phyloP scores from a whole-genome alignment of 2,329 filamentous ascomycete species.

The Xylaria sp. region DNA sequence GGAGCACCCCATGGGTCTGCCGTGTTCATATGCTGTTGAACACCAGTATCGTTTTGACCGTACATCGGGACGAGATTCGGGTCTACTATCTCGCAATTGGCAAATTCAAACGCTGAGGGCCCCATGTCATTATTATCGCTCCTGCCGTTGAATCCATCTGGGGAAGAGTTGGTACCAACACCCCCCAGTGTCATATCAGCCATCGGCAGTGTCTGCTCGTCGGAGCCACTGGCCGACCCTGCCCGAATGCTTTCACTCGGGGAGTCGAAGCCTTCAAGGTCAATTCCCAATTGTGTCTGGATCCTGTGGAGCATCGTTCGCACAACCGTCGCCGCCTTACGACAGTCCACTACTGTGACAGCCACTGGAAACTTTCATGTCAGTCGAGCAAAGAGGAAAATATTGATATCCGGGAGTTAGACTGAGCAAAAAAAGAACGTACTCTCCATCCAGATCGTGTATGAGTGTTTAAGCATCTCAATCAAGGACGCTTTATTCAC shows the following conservation, averaged over 20 bases:
- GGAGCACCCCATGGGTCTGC: constrained; percentile 34
- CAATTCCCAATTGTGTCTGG: constrained; percentile 33
- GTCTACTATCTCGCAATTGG: constrained; percentile 27
- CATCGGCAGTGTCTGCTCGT: constrained; percentile 25
- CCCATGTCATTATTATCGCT: constrained; percentile 18
- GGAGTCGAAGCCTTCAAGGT: constrained; percentile 7
- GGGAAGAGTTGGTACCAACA: not conserved
- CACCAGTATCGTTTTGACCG: not conserved
- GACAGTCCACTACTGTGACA: constrained; percentile 46
- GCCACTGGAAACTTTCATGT: constrained; percentile 40
- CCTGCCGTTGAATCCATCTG: constrained; percentile 8
- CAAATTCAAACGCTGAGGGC: constrained; percentile 19
- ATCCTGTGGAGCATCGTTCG: constrained; percentile 53
- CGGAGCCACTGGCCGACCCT: constrained; percentile 1
- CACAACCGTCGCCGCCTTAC: constrained; percentile 54
- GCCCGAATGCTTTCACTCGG: not conserved
- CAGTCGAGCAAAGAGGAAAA: constrained; percentile 6
- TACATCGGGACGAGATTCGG: constrained; percentile 15
- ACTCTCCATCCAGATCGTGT: constrained; percentile 50
- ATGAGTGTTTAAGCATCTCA: constrained; percentile 49
- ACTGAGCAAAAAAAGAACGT: not conserved
- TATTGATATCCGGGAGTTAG: not conserved
- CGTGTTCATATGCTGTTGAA: constrained; percentile 17
- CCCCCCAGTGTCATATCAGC: constrained; percentile 28
- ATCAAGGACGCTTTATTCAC: constrained; percentile 49